Evolutionary conservation across 345 rosid genomes (phyloP).

Genomic region (Atalantia buxifolia): DNA sequence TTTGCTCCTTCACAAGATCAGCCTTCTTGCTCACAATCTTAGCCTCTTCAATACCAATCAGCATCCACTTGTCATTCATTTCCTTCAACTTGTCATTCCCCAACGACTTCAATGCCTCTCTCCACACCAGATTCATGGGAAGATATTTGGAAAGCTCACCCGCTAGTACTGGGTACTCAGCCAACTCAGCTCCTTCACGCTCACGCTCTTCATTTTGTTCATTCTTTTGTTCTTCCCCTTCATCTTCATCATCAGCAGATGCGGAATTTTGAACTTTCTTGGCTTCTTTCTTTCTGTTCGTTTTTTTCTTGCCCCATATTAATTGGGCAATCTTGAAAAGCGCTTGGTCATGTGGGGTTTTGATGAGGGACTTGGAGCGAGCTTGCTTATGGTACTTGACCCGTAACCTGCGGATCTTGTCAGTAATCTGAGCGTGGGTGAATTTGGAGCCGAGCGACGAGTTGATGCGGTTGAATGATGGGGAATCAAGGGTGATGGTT

Average conservation of each 20-base stretch:
- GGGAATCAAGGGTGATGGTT: slow-evolving; percentile 5
- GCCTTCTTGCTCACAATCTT: slow-evolving; percentile 27
- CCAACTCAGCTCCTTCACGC: slow-evolving; percentile 8
- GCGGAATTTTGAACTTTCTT: not conserved
- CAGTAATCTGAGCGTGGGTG: slow-evolving; percentile 24
- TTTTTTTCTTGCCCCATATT: slow-evolving; percentile 29
- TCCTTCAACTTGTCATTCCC: slow-evolving; percentile 20
- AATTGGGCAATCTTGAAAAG: slow-evolving; percentile 15
- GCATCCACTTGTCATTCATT: slow-evolving; percentile 28
- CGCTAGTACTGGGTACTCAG: slow-evolving; percentile 21
- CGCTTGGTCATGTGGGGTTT: slow-evolving; percentile 27
- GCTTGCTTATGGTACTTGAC: slow-evolving; percentile 30
- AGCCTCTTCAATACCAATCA: slow-evolving; percentile 31
- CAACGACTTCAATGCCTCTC: slow-evolving; percentile 20
- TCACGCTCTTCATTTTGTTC: not conserved
- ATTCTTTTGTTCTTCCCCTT: not conserved
- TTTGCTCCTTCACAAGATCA: slow-evolving; percentile 22
- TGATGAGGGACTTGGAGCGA: slow-evolving; percentile 26
- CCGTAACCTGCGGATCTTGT: slow-evolving; percentile 30
- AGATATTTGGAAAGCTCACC: slow-evolving; percentile 17
- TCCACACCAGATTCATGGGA: slow-evolving; percentile 15
- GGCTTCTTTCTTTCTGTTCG: not conserved
- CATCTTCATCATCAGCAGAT: not conserved
- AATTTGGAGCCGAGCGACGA: slow-evolving; percentile 16
- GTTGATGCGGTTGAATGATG: slow-evolving; percentile 15